Evolutionary conservation across 78 protist species (phyloP), one percentile per base, ranked within the genome.

Genomic region (Creolimax fragrantissima): DNA sequence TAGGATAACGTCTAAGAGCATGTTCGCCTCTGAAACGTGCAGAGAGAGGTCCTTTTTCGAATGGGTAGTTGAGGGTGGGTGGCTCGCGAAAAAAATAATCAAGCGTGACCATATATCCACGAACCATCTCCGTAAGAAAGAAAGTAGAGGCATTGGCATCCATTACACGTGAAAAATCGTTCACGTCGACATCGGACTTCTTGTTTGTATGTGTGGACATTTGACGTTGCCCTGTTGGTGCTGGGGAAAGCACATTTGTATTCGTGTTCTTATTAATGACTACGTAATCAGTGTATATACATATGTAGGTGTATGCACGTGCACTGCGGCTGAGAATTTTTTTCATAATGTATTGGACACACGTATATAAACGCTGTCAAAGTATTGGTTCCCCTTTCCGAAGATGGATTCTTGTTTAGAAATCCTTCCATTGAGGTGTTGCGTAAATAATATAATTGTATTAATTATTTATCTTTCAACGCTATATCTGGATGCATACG

Each of bases 11-110:
- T 32, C 98, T 96, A 4, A 96, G 96, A n/a, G 96, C 98, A 84
- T 97, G 97, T 90, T 97, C 98, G 7, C 98, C 98, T 44, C 97
- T 96, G 41, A 86, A 86, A 35, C 97, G 95, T 17, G 98, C 95
- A 37, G 93, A 83, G 3, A 96, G 47, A n/a, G 97, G 96, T 2
- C 97, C 97, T 92, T 96, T 97, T 94, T 97, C 98, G 42, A 95
- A 95, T 42, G 98, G 98, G 45, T 97, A 97, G 94, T 95, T 92
- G 42, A 97, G 44, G 2, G 98, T 97, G 81, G 93, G 93, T 39
- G 91, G 92, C 84, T 67, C 89, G 45, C 89, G 41, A 88, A 96
- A 96, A 42, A 94, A 93, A 89, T 92, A 93, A 6, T 93, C 89
- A 84, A 93, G 43, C 47, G 97, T 94, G 47, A 95, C 88, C 32